These are phyloP conservation scores for Dendrobium chrysotoxum DNA, from an alignment of 106 monocot species.

Conservation along the genomic window DNA sequence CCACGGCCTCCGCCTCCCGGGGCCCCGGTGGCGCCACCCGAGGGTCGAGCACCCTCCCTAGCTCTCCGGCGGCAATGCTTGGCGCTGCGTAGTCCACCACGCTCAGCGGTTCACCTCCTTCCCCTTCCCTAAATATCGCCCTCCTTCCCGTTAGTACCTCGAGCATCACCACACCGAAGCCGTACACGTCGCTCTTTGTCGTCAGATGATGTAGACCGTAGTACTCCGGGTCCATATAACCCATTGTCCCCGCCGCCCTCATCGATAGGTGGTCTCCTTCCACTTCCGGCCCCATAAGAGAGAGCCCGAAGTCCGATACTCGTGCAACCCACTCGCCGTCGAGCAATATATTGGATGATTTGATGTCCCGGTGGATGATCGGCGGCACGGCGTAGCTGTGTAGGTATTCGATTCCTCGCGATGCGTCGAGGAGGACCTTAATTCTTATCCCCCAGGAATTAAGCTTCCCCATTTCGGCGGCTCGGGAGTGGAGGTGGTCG, in stretches of 20 bases:
- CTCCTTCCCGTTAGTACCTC: slow-evolving; percentile 44
- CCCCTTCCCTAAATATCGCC: slow-evolving; percentile 49
- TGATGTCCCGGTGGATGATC: slow-evolving; percentile 71
- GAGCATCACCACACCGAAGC: slow-evolving; percentile 34
- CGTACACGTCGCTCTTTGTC: slow-evolving; percentile 61
- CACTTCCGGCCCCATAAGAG: slow-evolving; percentile 26
- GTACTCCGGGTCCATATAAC: slow-evolving; percentile 68
- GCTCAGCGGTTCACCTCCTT: slow-evolving; percentile 44
- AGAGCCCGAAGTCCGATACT: slow-evolving; percentile 62
- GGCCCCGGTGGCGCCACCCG: slow-evolving; percentile 50
- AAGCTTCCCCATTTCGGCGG: not conserved
- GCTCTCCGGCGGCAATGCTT: slow-evolving; percentile 41
- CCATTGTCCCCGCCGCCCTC: slow-evolving; percentile 45
- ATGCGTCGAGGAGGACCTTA: slow-evolving; percentile 44
- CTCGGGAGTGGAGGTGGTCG: slow-evolving; percentile 37
- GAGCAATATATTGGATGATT: slow-evolving; percentile 63
- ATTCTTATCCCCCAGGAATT: slow-evolving; percentile 48
- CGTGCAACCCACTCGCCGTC: slow-evolving; percentile 43
- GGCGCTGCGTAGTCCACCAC: slow-evolving; percentile 78
- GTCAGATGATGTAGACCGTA: slow-evolving; percentile 41
- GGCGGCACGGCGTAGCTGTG: slow-evolving; percentile 58
- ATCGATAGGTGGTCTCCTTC: slow-evolving; percentile 12
- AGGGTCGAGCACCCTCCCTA: slow-evolving; percentile 45
- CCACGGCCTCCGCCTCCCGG: slow-evolving; percentile 68
- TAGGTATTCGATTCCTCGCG: slow-evolving; percentile 54